Evolutionary conservation across 371 early-diverging fungal species (phyloP).

Genomic region (Apophysomyces ossiformis): DNA sequence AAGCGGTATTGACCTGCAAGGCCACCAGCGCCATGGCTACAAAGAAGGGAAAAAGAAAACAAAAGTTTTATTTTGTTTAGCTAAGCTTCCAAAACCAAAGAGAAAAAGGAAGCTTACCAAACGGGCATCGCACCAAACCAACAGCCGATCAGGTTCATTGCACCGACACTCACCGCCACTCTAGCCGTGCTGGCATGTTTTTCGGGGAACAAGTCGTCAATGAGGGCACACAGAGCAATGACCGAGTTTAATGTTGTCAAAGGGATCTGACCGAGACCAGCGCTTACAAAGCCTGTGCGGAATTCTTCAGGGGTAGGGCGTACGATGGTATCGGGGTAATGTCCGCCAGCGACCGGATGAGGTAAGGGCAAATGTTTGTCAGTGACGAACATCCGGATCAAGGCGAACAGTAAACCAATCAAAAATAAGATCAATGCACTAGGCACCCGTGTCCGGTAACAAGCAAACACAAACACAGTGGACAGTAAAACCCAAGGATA

Average conservation of each 20-base stretch:
- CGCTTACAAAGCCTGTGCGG: conserved; percentile 72
- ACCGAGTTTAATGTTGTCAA: conserved; percentile 87
- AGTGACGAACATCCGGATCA: conserved; percentile 54
- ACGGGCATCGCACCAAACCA: conserved; percentile 90
- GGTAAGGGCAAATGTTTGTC: conserved; percentile 22
- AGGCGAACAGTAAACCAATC: conserved; percentile 75
- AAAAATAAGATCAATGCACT: conserved; percentile 77
- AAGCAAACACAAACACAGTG: conserved; percentile 69
- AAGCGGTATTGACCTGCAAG: conserved; percentile 93
- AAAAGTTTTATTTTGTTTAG: background rate
- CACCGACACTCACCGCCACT: conserved; percentile 76
- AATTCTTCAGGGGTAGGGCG: conserved; percentile 73
- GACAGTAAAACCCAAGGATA: conserved; percentile 72
- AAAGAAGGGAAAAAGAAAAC: conserved; percentile 13
- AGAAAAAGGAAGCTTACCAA: conserved; percentile 47
- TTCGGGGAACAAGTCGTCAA: conserved; percentile 84
- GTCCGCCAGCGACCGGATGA: conserved; percentile 59
- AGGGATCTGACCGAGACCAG: conserved; percentile 89
- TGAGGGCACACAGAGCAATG: conserved; percentile 78
- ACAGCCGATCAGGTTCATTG: conserved; percentile 86
- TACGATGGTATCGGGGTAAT: conserved; percentile 59
- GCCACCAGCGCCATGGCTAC: conserved; percentile 83
- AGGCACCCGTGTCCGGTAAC: conserved; percentile 72
- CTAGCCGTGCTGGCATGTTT: conserved; percentile 58
- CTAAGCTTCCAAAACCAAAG: background rate